These are phyloP conservation scores for Cenchrus purpureus DNA, from an alignment of 176 grass and related monocot species.

Conservation along the genomic window DNA sequence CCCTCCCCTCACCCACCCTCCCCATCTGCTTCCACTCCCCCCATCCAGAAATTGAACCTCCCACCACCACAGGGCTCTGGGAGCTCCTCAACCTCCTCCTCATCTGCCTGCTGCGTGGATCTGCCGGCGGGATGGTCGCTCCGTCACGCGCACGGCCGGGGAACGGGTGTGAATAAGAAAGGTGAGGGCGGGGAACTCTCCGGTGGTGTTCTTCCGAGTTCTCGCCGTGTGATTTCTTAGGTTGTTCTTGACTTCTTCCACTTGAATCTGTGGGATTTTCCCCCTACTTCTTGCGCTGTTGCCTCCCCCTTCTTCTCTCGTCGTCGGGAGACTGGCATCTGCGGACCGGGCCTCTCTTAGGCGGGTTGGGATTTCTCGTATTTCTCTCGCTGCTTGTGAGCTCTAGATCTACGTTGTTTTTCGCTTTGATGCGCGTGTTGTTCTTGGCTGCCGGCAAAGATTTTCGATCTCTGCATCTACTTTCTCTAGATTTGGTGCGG, in stretches of 20 bases:
- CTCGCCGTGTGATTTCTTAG: conserved; percentile 23
- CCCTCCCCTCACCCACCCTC: neutral
- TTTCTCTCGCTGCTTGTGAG: conserved; percentile 18
- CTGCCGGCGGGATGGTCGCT: conserved; percentile 18
- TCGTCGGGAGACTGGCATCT: neutral
- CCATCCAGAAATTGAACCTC: neutral
- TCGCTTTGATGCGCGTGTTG: conserved; percentile 12
- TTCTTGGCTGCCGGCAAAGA: neutral
- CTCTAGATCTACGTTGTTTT: conserved; percentile 43
- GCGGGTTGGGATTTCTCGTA: neutral
- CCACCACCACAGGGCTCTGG: conserved; percentile 7
- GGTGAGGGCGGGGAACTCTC: conserved; percentile 24
- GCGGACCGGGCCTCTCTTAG: conserved; percentile 4
- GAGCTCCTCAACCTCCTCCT: conserved; percentile 6
- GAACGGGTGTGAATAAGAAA: conserved; percentile 26
- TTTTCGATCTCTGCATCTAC: conserved; percentile 16
- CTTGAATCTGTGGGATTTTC: neutral
- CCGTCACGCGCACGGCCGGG: neutral
- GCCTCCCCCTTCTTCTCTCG: neutral
- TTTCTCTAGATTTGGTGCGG: conserved; percentile 41
- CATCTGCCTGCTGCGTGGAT: conserved; percentile 34
- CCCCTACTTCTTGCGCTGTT: neutral
- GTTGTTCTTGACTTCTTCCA: neutral
- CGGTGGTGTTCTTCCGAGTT: neutral
- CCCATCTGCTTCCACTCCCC: neutral